Evolutionary conservation across 305 asterid species (phyloP).

Genomic region (Solanum hybrid): DNA sequence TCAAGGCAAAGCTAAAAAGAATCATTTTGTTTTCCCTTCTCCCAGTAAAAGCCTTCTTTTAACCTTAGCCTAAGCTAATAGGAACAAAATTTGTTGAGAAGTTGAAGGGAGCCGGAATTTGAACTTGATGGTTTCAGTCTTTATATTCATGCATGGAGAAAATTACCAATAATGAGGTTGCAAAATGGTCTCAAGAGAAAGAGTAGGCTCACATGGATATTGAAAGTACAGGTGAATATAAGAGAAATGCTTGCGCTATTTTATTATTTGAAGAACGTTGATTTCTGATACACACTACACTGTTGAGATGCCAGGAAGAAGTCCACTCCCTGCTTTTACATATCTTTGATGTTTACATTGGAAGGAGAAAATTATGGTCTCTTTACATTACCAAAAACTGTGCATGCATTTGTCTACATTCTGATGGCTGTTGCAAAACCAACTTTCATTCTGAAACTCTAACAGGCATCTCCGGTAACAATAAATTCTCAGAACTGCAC

Average conservation of each 20-base stretch:
- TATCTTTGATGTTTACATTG: neutral
- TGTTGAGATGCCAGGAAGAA: neutral
- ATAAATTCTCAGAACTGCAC: neutral
- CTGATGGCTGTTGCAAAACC: neutral
- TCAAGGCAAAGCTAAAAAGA: neutral
- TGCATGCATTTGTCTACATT: slow-evolving; percentile 1
- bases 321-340: neutral
- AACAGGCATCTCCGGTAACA: neutral
- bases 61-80: neutral
- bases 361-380: neutral
- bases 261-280: neutral
- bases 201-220: neutral
- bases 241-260: neutral
- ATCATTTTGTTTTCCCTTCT: neutral
- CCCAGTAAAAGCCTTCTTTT: neutral
- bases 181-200: neutral
- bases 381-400: neutral
- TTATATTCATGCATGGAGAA: neutral
- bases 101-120: neutral
- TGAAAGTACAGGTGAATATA: neutral
- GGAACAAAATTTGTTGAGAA: neutral
- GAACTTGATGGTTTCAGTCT: neutral
- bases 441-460: neutral
- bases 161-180: neutral
- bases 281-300: neutral